Percentiles rank a stretch among this genome's conserved stretches.
These are phyloP conservation scores for Xylaria palmicola DNA, from an alignment of 495 filamentous ascomycete genomes.

Conservation along the genomic window DNA sequence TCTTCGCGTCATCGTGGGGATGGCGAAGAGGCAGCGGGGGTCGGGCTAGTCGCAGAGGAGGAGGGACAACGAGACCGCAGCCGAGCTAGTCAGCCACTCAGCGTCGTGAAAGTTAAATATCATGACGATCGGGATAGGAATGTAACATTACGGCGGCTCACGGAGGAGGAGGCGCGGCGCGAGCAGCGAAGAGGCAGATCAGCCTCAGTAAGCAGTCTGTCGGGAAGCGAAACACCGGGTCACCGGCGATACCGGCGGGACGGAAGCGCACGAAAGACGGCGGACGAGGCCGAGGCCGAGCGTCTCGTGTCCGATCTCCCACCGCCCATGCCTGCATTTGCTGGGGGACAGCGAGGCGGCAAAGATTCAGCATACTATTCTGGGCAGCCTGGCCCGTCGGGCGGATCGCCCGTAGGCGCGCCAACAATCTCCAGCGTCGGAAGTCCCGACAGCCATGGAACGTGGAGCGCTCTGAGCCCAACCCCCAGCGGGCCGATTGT, in stretches of 20 bases:
- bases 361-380: constrained; percentile 59
- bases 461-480: constrained; percentile 41
- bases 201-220: constrained; percentile 49
- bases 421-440: constrained; percentile 44
- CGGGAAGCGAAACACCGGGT: constrained; percentile 43
- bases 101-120: constrained; percentile 78
- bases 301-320: constrained; percentile 35
- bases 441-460: constrained; percentile 40
- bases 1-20: constrained; percentile 40
- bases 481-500: constrained; percentile 28
- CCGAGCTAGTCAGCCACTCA: constrained; percentile 61
- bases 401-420: constrained; percentile 23
- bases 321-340: constrained; percentile 49
- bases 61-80: constrained; percentile 36
- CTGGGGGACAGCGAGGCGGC: constrained; percentile 36
- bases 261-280: constrained; percentile 37
- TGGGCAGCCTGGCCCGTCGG: constrained; percentile 44
- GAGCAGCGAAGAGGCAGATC: constrained; percentile 34
- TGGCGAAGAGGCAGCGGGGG: constrained; percentile 41
- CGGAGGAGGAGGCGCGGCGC: constrained; percentile 71
- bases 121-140: constrained; percentile 71
- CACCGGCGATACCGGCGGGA: constrained; percentile 46
- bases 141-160: constrained; percentile 76
- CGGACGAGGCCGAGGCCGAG: constrained; percentile 41
- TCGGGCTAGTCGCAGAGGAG: constrained; percentile 25